Base-by-base conservation (phyloP, 331 rosid genomes). In the Acacia pycnantha region DNA sequence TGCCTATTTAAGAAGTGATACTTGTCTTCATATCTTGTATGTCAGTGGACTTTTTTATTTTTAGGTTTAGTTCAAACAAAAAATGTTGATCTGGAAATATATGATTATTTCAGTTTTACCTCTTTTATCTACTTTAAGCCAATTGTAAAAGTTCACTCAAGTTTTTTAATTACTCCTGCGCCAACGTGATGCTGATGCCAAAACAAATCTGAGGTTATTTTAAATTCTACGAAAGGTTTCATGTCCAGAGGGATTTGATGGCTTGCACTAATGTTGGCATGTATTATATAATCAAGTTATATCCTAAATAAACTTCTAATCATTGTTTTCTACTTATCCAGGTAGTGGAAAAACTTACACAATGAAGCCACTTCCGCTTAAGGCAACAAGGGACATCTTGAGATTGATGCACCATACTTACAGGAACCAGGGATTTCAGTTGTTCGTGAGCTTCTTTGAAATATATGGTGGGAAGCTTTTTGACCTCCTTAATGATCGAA, bases 311-410 rank as follows among this genome's bases (percentile, higher is more conserved):
- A 83, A 69, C 81, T 40, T 77, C 61, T 68, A 48, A 65, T 19
- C 58, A 35, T 40, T 50, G 26, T 54, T 69, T 40, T 79, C 78
- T 86, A 68, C 59, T 40, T 66, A 62, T 74, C 71, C 84, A 94
- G 98, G 98, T 50, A 94, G 98, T 87, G 98, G 98, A 79, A 94
- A 94, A 82, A 94, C 98, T 31, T 94, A 80, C 85, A 94, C 98
- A 27, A 94, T 94, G 98, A 91, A 94, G 86, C 98, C 98, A 21
- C 88, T 94, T 79, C 98, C 98, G 22, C 80, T 94, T n/a, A 94
- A 92, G 84, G 98, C 98, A 46, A 92, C 98, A 37, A 88, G 93
- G 78, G 97, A 94, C 84, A 92, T 94, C 88, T 83, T 94, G 82
- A 87, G 91, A 86, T 86, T 92, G 86, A 93, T 90, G 96, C 91